Evolutionary conservation across 2,329 filamentous ascomycete genomes (phyloP), one percentile per base, ranked within the genome.

Genomic region (Xylariaceae sp.): DNA sequence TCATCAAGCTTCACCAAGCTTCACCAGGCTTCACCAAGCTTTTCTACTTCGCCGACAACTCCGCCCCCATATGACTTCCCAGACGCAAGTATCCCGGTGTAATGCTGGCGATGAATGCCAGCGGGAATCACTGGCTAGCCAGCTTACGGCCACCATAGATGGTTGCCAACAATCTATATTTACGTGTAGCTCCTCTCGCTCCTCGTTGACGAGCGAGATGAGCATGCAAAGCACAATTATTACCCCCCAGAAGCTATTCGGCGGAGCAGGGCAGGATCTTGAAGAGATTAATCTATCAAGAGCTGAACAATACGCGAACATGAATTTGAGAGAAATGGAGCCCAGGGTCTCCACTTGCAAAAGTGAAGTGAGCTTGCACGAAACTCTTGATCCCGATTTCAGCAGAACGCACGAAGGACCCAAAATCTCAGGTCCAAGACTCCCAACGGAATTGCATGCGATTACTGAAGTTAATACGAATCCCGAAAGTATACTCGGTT

Each of bases 121-220:
- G 16, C 47, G 59, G 46, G 54, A 54, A 34, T 65, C 61, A 21
- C 52, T 54, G 15, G 43, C 47, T 7, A 59, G 56, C 47, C 47
- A 61, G 19, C 46, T 55, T 21, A 61, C 61, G 5, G 42, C 52
- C 15, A 57, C 54, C 9, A 53, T 57, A 16, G 46, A 56, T 22
- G 57, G 57, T 26, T 55, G 55, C 46, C 57, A 54, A 19, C 55
- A 59, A 26, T 62, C 61, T 16, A 45, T 47, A 30, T 49, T 50
- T 19, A 61, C 62, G 9, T 47, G 40, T 22, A 44, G 45, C 30
- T 55, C 59, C 2, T 50, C 53, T 43, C 50, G 45, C 41, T 55
- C 51, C 21, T 65, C 62, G 3, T 59, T 56, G 2, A 51, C 53
- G 41, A 62, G 58, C 44, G 59, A 62, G 18, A n/a, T 48, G 9